Evolutionary conservation across 257 asterid genomes (phyloP).

Genomic region (Agastache rugosa): DNA sequence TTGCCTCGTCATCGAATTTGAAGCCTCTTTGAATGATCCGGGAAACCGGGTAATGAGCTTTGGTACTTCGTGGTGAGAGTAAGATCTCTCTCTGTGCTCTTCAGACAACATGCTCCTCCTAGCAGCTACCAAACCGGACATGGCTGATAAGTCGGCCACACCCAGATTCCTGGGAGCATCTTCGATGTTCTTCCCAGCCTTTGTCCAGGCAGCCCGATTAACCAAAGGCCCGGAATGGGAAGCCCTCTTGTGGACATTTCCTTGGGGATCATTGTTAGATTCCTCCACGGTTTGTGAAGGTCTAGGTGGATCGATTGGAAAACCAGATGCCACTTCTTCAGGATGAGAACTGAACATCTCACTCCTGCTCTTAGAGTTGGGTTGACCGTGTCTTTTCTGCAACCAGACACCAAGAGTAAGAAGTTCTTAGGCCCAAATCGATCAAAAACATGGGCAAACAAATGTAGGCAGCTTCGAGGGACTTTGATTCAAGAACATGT

Average conservation of each 20-base stretch:
- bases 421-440: too few relatives aligned
- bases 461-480: background rate
- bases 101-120: slow-evolving; percentile 82
- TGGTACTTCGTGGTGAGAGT: slow-evolving; percentile 66
- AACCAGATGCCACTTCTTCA: slow-evolving; percentile 91
- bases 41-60: slow-evolving; percentile 82
- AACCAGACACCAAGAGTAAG: slow-evolving; percentile 27
- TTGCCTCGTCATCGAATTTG: slow-evolving; percentile 58
- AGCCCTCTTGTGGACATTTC: slow-evolving; percentile 66
- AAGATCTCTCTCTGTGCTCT: slow-evolving; percentile 59
- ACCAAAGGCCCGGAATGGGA: slow-evolving; percentile 98
- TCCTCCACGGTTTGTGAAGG: slow-evolving; percentile 76
- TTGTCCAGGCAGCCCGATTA: slow-evolving; percentile 85
- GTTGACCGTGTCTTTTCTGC: slow-evolving; percentile 82
- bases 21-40: slow-evolving; percentile 82
- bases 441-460: background rate
- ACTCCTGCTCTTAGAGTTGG: slow-evolving; percentile 92
- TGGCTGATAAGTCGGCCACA: slow-evolving; percentile 65
- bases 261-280: slow-evolving; percentile 53
- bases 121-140: slow-evolving; percentile 86
- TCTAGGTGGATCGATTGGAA: slow-evolving; percentile 94
- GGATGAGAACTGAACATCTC: slow-evolving; percentile 93
- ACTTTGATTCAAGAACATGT: slow-evolving; percentile 1
- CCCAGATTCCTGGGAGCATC: slow-evolving; percentile 67
- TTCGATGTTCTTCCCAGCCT: slow-evolving; percentile 72